A percentile compares a stretch with the other conserved stretches of the same genome.
Conservation (phyloP, 2,329 filamentous ascomycete species). For the Fusarium multiceps region DNA sequence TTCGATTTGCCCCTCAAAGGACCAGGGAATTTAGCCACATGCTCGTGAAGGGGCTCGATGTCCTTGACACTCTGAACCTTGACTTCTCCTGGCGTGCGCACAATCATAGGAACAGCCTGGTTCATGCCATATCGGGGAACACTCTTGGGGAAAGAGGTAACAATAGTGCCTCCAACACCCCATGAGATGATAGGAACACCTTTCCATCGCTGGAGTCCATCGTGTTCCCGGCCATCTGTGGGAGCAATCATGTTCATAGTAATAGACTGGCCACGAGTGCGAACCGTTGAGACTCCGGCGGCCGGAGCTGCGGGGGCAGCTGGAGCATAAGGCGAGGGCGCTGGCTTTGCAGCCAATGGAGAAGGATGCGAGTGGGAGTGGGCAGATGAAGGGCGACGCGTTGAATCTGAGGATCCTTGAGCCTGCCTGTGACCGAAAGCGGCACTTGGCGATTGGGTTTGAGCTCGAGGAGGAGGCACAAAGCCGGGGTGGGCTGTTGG, state of each 20-base stretch:
- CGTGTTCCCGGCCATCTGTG: slow-evolving; percentile 74
- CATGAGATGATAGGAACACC: slow-evolving; percentile 88
- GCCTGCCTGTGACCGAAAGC: slow-evolving; percentile 54
- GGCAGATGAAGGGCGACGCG: slow-evolving; percentile 66
- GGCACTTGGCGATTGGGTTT: slow-evolving; percentile 71
- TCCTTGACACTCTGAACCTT: slow-evolving; percentile 81
- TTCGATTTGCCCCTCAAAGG: slow-evolving; percentile 90
- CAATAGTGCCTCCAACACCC: slow-evolving; percentile 84
- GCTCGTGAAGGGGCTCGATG: slow-evolving; percentile 75
- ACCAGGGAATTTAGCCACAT: slow-evolving; percentile 85
- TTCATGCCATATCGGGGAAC: slow-evolving; percentile 86
- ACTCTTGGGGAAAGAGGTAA: slow-evolving; percentile 89
- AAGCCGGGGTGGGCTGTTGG: slow-evolving; percentile 55
- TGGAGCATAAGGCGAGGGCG: slow-evolving; percentile 47
- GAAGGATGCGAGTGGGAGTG: slow-evolving; percentile 58
- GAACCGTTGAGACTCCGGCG: slow-evolving; percentile 42
- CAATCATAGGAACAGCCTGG: slow-evolving; percentile 78
- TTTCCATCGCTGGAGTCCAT: slow-evolving; percentile 90
- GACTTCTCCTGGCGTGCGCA: slow-evolving; percentile 84
- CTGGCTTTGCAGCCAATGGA: slow-evolving; percentile 46
- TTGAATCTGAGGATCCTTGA: slow-evolving; percentile 54
- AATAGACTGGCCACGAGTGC: slow-evolving; percentile 65
- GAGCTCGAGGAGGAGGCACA: slow-evolving; percentile 67
- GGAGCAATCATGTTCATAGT: slow-evolving; percentile 69
- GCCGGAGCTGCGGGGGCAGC: slow-evolving; percentile 14